Evolutionary conservation across 345 rosid species (phyloP).

Genomic region (Moricandia moricandioides): DNA sequence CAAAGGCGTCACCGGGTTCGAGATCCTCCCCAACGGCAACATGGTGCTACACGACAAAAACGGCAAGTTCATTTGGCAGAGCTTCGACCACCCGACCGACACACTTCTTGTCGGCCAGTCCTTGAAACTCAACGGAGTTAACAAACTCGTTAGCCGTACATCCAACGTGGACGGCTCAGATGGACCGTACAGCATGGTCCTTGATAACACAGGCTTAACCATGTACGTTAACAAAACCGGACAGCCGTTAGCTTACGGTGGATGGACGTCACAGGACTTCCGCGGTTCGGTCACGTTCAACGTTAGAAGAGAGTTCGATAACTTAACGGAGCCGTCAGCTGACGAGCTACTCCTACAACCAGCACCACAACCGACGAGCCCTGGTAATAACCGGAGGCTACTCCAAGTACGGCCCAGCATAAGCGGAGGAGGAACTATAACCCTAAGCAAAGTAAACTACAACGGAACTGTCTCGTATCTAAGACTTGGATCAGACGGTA

Average conservation of each 20-base stretch:
- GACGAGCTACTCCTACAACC: slow-evolving; percentile 32
- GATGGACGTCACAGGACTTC: slow-evolving; percentile 14
- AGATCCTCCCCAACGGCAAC: slow-evolving; percentile 53
- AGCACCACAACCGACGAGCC: slow-evolving; percentile 16
- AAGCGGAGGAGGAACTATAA: no score
- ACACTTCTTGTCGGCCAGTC: slow-evolving; percentile 59
- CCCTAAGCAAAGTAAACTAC: slow-evolving; percentile 44
- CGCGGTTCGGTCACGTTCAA: slow-evolving; percentile 31
- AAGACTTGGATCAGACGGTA: slow-evolving; percentile 52
- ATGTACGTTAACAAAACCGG: slow-evolving; percentile 45
- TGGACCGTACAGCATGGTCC: slow-evolving; percentile 57
- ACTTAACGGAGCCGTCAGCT: slow-evolving; percentile 30
- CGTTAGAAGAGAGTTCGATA: background rate
- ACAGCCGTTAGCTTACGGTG: slow-evolving; percentile 36
- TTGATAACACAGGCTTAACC: slow-evolving; percentile 38
- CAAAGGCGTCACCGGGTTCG: slow-evolving; percentile 59
- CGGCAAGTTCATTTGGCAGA: slow-evolving; percentile 54
- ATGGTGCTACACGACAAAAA: slow-evolving; percentile 53
- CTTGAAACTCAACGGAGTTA: slow-evolving; percentile 29
- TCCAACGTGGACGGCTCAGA: slow-evolving; percentile 39
- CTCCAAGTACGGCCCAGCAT: slow-evolving; percentile 22
- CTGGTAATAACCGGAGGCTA: slow-evolving; percentile 18
- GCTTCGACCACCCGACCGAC: slow-evolving; percentile 59
- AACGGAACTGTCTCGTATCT: slow-evolving; percentile 49
- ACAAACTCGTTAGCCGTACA: slow-evolving; percentile 58